phyloP scores from a whole-genome alignment of 805 yeast species.

The Candida orba region DNA sequence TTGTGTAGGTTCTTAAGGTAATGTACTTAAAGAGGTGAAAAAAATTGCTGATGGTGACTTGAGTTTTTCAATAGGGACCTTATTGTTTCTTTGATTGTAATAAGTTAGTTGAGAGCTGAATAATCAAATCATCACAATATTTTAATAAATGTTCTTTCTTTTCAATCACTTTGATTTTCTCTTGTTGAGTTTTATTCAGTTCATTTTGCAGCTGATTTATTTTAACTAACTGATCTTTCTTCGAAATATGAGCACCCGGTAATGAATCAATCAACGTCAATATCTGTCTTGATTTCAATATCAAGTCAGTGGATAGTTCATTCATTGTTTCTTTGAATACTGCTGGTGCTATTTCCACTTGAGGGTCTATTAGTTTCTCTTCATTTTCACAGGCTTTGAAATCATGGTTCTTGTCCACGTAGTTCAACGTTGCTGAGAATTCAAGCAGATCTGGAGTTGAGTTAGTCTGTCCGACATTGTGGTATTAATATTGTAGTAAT shows the following conservation, averaged over 20 bases:
- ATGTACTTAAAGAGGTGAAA: no score
- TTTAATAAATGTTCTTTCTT: conserved; percentile 57
- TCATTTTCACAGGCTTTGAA: conserved; percentile 44
- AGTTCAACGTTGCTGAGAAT: conserved; percentile 70
- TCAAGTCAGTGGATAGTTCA: conserved; percentile 80
- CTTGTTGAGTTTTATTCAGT: conserved; percentile 50
- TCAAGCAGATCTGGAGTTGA: conserved; percentile 80
- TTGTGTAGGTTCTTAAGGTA: no score
- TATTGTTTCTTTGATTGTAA: conserved; percentile 27
- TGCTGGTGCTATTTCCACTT: conserved; percentile 46
- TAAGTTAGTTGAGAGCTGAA: conserved; percentile 35
- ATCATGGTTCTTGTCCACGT: conserved; percentile 71
- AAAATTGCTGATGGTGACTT: no score
- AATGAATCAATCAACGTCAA: conserved; percentile 77
- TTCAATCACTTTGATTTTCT: conserved; percentile 47
- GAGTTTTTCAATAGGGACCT: no score
- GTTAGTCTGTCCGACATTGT: conserved; percentile 83
- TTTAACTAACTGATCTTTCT: conserved; percentile 58
- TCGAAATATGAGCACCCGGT: conserved; percentile 89
- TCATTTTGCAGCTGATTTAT: conserved; percentile 59
- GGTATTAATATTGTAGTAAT: no score
- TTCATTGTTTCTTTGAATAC: conserved; percentile 41
- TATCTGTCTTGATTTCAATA: conserved; percentile 80
- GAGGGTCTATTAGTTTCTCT: conserved; percentile 56
- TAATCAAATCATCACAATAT: conserved; percentile 60